Conservation (phyloP, 106 monocot species). For the Platanthera guangdongensis region DNA sequence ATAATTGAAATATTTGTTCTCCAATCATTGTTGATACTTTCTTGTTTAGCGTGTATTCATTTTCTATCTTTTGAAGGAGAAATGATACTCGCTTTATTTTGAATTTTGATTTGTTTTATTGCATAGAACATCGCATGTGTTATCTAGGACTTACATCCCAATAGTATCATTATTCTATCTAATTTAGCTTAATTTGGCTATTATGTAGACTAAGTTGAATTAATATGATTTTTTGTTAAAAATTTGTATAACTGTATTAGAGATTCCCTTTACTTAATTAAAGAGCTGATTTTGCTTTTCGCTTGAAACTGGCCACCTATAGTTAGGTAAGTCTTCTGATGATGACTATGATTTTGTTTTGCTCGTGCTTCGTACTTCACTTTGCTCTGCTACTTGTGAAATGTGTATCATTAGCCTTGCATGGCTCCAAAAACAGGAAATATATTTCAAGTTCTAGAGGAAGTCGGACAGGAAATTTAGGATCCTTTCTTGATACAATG, state of each 20-base stretch:
- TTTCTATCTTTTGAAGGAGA: too few species aligned
- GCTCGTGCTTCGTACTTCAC: background rate
- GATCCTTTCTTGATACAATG: slow-evolving; percentile 59
- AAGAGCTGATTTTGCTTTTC: background rate
- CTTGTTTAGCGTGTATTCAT: too few species aligned
- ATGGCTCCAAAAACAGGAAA: slow-evolving; percentile 44
- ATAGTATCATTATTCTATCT: background rate
- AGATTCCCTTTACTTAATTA: background rate
- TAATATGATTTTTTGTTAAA: background rate
- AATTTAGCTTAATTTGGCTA: background rate
- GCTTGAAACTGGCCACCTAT: too few species aligned
- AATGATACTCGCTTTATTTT: too few species aligned
- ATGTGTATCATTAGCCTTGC: background rate
- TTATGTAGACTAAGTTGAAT: background rate
- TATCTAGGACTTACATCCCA: background rate
- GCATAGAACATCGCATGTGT: background rate
- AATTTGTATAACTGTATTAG: background rate
- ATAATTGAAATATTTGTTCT: too few species aligned
- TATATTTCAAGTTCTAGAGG: slow-evolving; percentile 85
- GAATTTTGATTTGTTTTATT: background rate
- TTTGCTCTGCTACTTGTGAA: background rate
- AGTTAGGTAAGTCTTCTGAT: too few species aligned
- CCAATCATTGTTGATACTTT: too few species aligned
- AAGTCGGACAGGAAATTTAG: slow-evolving; percentile 50
- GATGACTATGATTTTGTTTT: too few species aligned